Base-by-base conservation (phyloP, 176 grass and related monocot genomes). In the Puccinellia tenuiflora region DNA sequence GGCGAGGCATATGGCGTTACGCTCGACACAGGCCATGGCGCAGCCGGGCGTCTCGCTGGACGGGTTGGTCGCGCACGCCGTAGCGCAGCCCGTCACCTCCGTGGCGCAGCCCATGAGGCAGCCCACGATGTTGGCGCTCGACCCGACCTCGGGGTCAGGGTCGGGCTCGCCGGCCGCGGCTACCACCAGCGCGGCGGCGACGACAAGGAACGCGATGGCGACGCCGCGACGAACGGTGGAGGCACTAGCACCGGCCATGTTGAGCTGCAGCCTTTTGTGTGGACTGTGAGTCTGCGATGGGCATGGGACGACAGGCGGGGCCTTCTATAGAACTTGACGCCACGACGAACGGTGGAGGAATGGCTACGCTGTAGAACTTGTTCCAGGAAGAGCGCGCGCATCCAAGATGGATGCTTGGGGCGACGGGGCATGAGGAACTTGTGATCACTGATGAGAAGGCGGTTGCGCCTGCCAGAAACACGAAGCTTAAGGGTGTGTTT, bases 1-100 rank as follows among this genome's bases (percentile, higher is more conserved):
- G 66, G 3, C 54, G 76, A 80, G 54, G 66, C 84, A 79, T 30
- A 2, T 25, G 76, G 79, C 1, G 84, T 86, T 29, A n/a, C 9
- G 16, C n/a, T 73, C 37, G 66, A 86, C 66, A 76, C 84, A 79
- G 76, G n/a, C 66, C 39, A 67, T 42, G 39, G 76, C 66, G 84
- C 84, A 85, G 65, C 33, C 25, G n/a, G 84, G 84, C 29, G 84
- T 77, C 66, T 62, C 6, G 54, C 7, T 30, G 64, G 30, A 7
- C 16, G 77, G 42, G 28, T 79, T 33, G n/a, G 16, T 17, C 4
- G 54, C 76, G 76, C 85, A 81, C 68, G 7, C 13, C 22, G 18
- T 80, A 17, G 30, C 22, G 68, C 85, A 81, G 12, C 85, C 34
- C 45, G 79, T 16, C 85, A 62, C 68, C 77, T 73, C 46, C 62